Evolutionary conservation across 2,329 filamentous ascomycete species (phyloP), one percentile per base, ranked within the genome.

Genomic region (Sclerotiophoma versabilis): DNA sequence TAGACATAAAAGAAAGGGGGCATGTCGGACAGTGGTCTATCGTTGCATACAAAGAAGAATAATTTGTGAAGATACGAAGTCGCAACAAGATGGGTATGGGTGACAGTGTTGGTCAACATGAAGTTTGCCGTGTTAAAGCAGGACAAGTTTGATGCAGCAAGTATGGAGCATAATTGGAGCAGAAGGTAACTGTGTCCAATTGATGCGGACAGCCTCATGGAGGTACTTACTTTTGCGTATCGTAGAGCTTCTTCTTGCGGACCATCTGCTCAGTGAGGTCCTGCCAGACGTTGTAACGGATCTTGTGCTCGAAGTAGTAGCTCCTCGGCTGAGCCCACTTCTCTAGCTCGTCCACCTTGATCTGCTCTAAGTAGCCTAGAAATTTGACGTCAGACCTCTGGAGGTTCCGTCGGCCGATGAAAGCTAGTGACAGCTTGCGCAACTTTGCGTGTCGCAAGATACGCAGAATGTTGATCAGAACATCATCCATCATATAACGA

Each of bases 401-500:
- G 8, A 79, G 43, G 12, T 60, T 44, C 17, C 68, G 68, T 9
- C 79, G 75, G 34, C 80, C 80, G 34, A 68, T 63, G 53, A 82
- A 82, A 12, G 67, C 64, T 15, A 83, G 55, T 5, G 68, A 69
- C 12, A 83, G 51, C 20, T 71, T 76, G 20, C 77, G 74, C 7
- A 83, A 72, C 26, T 76, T 74, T 23, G 73, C 72, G 17, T 77
- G 62, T 7, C 73, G 70, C 12, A 83, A 70, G 32, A 79, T 71
- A 6, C 77, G 75, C 8, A 83, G 67, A 27, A 77, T 74, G 22
- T 78, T 76, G 33, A 80, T 72, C 33, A 83, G 63, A 30, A 78
- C 72, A 8, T 77, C 72, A 57, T 83, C 80, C 37, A 79, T 72
- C 41, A 81, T 73, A 54, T 79, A 83, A 22, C 79, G 77, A n/a